These are phyloP conservation scores for Syzygium oleosum DNA, from an alignment of 345 rosid genomes.

Conservation along the genomic window DNA sequence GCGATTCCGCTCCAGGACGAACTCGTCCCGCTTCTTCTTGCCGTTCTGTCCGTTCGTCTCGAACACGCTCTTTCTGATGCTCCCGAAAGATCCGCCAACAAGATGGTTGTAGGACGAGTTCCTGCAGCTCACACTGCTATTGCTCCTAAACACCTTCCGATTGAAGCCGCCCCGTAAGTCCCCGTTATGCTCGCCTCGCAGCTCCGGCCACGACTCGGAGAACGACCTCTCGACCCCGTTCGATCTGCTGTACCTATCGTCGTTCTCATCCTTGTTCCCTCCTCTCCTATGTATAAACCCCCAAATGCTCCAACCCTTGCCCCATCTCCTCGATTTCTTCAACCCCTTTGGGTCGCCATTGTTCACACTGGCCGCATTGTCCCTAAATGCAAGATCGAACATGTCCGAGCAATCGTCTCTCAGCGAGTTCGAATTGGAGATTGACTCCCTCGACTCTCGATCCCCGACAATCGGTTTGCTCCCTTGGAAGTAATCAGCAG, in stretches of 20 bases:
- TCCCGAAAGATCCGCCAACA: slow-evolving; percentile 38
- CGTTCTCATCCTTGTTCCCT: slow-evolving; percentile 61
- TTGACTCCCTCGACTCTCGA: slow-evolving; percentile 37
- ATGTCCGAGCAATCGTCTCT: slow-evolving; percentile 77
- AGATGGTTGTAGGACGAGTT: slow-evolving; percentile 25
- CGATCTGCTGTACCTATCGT: slow-evolving; percentile 54
- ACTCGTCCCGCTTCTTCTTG: slow-evolving; percentile 58
- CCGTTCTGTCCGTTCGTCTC: slow-evolving; percentile 39
- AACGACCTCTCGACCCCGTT: slow-evolving; percentile 65
- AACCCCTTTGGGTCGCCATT: slow-evolving; percentile 44
- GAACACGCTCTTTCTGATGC: slow-evolving; percentile 46
- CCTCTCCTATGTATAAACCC: slow-evolving; percentile 61
- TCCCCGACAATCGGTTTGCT: slow-evolving; percentile 32
- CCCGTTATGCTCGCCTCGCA: slow-evolving; percentile 26
- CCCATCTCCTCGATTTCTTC: slow-evolving; percentile 73
- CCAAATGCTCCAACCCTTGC: slow-evolving; percentile 84
- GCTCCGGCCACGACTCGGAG: slow-evolving; percentile 87
- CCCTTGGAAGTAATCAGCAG: slow-evolving; percentile 33
- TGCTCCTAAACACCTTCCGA: slow-evolving; percentile 77
- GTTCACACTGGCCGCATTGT: slow-evolving; percentile 39
- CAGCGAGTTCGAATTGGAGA: slow-evolving; percentile 52
- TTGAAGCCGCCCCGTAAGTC: slow-evolving; percentile 50
- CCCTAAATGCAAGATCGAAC: slow-evolving; percentile 52
- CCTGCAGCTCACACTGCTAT: slow-evolving; percentile 96
- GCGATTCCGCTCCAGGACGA: slow-evolving; percentile 58